Conservation (phyloP, 148 eudicot genomes). For the Cornus suecica region DNA sequence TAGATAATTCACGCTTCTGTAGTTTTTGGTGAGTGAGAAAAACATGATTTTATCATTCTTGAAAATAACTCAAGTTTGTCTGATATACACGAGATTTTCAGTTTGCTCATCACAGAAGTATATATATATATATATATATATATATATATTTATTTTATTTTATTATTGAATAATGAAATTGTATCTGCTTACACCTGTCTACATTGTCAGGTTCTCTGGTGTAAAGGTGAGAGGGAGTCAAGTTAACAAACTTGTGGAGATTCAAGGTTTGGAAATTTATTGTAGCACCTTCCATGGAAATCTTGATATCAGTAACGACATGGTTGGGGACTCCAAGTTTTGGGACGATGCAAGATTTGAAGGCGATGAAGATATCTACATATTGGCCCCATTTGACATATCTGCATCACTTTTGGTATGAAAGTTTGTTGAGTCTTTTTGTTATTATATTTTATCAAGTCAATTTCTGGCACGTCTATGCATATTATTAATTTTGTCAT, state of each 20-base stretch:
- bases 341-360: slow-evolving; percentile 27
- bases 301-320: slow-evolving; percentile 30
- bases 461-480: neutral
- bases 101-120: neutral
- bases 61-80: neutral
- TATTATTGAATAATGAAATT: neutral
- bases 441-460: neutral
- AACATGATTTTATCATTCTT: no score
- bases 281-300: slow-evolving; percentile 46
- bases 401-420: slow-evolving; percentile 68
- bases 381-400: slow-evolving; percentile 69
- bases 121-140: no score
- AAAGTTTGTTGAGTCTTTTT: neutral
- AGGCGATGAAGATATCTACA: slow-evolving; percentile 33
- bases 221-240: slow-evolving; percentile 64
- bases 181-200: neutral
- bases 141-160: neutral
- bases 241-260: slow-evolving; percentile 76
- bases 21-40: no score
- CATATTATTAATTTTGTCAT: no score
- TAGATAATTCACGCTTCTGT: no score
- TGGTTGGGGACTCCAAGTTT: slow-evolving; percentile 25
- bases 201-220: slow-evolving; percentile 36
- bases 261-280: slow-evolving; percentile 69
- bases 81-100: neutral